phyloP scores from a whole-genome alignment of 129 eudicot species.

The Flaveria bidentis region DNA sequence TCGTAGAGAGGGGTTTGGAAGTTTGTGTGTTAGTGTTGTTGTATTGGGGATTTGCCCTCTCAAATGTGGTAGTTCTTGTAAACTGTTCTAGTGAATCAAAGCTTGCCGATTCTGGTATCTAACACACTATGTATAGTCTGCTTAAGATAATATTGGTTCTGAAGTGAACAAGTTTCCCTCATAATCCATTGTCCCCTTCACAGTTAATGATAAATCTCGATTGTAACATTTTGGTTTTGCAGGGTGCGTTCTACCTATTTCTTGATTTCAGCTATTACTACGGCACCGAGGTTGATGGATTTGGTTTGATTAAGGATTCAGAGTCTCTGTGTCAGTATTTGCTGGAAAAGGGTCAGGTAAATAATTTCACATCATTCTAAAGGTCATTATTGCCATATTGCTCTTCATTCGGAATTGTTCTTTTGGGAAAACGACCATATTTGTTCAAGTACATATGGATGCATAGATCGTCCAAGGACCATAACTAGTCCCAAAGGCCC shows the following conservation, averaged over 20 bases:
- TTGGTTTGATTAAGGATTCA: slow-evolving; percentile 74
- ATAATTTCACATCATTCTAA: neutral
- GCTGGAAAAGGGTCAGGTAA: slow-evolving; percentile 90
- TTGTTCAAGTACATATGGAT: neutral
- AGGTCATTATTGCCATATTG: neutral
- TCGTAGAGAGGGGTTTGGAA: too few species aligned
- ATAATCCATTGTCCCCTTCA: neutral
- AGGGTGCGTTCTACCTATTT: slow-evolving; percentile 98
- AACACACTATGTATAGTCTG: too few species aligned
- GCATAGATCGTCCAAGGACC: neutral
- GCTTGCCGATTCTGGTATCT: too few species aligned
- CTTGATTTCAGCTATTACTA: slow-evolving; percentile 93
- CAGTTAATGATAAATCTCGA: neutral
- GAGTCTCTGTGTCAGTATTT: slow-evolving; percentile 90
- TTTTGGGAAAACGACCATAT: neutral
- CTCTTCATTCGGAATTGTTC: neutral
- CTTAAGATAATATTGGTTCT: neutral
- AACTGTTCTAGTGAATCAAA: too few species aligned
- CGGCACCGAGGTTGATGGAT: slow-evolving; percentile 73
- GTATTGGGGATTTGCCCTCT: too few species aligned
- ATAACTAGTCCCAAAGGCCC: neutral
- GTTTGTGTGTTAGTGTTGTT: too few species aligned
- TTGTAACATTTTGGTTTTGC: slow-evolving; percentile 33
- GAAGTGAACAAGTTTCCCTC: neutral
- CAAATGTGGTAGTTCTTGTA: too few species aligned